Conservation (phyloP, 495 filamentous ascomycete genomes). For the Talaromyces nanjingensis region DNA sequence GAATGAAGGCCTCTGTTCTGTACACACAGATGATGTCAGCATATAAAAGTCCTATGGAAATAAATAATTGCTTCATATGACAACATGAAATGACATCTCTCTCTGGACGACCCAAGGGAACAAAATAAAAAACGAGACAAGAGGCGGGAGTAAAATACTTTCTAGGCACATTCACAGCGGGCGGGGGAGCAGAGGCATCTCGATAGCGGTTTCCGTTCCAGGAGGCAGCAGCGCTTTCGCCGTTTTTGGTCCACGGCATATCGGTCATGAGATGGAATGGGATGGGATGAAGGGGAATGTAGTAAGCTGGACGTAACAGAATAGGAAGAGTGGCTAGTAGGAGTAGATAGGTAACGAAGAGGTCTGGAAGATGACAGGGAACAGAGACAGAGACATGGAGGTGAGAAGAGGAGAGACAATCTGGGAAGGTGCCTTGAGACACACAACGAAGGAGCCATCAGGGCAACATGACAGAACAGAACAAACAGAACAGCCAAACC, state of each 20-base stretch:
- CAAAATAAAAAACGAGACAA: constrained; percentile 3
- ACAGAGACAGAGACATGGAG: neutral
- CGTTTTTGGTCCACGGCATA: constrained; percentile 5
- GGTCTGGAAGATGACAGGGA: neutral
- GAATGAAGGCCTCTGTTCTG: constrained; percentile 88
- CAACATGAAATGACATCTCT: constrained; percentile 12
- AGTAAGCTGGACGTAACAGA: neutral
- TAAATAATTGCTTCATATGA: neutral
- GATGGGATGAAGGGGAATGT: neutral
- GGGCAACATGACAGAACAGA: constrained; percentile 4
- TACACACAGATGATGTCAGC: constrained; percentile 16
- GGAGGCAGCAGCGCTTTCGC: neutral
- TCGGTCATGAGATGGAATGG: constrained; percentile 2
- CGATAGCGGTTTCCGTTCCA: constrained; percentile 10
- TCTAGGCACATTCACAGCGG: constrained; percentile 4
- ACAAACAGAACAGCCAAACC: constrained; percentile 12
- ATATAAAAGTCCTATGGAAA: too few relatives aligned
- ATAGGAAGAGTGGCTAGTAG: neutral
- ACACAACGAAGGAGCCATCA: neutral
- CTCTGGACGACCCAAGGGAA: neutral
- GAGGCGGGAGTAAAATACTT: constrained; percentile 8
- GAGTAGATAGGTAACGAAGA: neutral
- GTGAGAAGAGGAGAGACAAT: neutral
- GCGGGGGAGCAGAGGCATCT: constrained; percentile 8
- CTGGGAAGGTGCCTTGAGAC: neutral